Percentiles rank a stretch among this genome's conserved stretches.
Evolutionary conservation across 1,284 basidiomycete species (phyloP).

Genomic region (Fomitopsis palustris): DNA sequence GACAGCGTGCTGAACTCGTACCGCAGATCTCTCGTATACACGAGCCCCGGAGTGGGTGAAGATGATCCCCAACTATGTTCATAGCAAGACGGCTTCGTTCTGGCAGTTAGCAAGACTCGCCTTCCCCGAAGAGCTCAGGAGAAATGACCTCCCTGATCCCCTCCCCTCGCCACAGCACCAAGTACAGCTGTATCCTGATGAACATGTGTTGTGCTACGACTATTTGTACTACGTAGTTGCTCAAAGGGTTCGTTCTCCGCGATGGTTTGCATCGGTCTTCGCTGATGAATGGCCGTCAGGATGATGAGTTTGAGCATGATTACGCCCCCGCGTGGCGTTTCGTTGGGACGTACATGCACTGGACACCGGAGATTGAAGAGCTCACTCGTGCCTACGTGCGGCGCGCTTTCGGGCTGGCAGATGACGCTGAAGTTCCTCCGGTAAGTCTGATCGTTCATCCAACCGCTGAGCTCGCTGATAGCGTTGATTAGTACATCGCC

Average conservation of each 20-base stretch:
- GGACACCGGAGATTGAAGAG: constrained; percentile 35
- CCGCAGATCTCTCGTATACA: constrained; percentile 48
- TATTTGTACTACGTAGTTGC: constrained; percentile 48
- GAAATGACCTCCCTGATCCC: constrained; percentile 25
- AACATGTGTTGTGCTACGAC: constrained; percentile 52
- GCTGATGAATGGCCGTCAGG: neutral
- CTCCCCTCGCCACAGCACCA: constrained; percentile 35
- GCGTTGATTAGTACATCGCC: constrained; percentile 48
- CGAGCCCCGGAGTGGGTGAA: constrained; percentile 41
- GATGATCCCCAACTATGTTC: constrained; percentile 31
- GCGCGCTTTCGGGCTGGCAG: constrained; percentile 35
- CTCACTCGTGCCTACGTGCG: constrained; percentile 40
- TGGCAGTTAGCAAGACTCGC: constrained; percentile 43
- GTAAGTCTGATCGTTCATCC: constrained; percentile 33
- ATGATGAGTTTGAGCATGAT: constrained; percentile 39
- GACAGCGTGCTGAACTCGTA: neutral
- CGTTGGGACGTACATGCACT: constrained; percentile 43
- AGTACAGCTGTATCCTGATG: constrained; percentile 40
- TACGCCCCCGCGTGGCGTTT: constrained; percentile 49
- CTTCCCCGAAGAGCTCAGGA: constrained; percentile 38
- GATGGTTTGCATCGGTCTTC: constrained; percentile 1
- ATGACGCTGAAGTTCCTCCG: constrained; percentile 36
- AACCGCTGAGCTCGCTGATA: neutral
- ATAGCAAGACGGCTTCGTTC: constrained; percentile 43
- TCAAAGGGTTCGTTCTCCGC: constrained; percentile 22